Base-by-base conservation (phyloP, 2,329 filamentous ascomycete genomes). In the Geosmithia morbida region DNA sequence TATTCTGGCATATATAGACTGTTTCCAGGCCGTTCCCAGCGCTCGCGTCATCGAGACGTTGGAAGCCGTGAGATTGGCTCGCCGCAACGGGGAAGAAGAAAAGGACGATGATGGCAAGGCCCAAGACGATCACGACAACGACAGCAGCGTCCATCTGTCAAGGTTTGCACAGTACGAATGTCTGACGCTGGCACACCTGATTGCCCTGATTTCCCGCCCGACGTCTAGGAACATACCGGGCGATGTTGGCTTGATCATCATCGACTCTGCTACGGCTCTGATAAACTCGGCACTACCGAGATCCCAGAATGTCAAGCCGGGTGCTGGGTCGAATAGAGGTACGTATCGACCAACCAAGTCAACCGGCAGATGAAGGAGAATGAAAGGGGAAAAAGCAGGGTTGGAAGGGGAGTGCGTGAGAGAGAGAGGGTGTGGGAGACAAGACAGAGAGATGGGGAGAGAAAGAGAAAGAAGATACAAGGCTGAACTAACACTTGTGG, bases 251-350 rank as follows among this genome's bases (percentile, higher is more conserved):
- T 68, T 96, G 1, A 64, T 96, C 39, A 70, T 96, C 13, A 68
- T 96, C 52, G 87, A 94, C 60, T 82, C 82, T 2, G 66, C 94
- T 18, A 88, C 88, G 7, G 79, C 80, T 7, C 70, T 92, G 22
- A 71, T 96, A 49, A 85, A 85, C 53, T 76, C 81, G 47, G 81
- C 87, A 30, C 87, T 94, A 50, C 85, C 85, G 17, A 81, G 79
- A 51, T 66, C 67, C 37, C 60, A 66, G 20, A 69, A 74, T 48
- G 55, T 55, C 26, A 65, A 60, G 48, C 57, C 60, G 46, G 50
- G 52, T 33, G 49, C 57, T 16, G 69, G 72, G 56, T 26, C 20
- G 30, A 44, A 44, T 16, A 41, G 41, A 48, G 47, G 41, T 46
- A 39, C 13, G 29, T 33, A 16, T 2, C 17, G 6, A 30, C 29